Base-by-base conservation (phyloP, 371 early-diverging fungal genomes). In the Mortierella sp. region DNA sequence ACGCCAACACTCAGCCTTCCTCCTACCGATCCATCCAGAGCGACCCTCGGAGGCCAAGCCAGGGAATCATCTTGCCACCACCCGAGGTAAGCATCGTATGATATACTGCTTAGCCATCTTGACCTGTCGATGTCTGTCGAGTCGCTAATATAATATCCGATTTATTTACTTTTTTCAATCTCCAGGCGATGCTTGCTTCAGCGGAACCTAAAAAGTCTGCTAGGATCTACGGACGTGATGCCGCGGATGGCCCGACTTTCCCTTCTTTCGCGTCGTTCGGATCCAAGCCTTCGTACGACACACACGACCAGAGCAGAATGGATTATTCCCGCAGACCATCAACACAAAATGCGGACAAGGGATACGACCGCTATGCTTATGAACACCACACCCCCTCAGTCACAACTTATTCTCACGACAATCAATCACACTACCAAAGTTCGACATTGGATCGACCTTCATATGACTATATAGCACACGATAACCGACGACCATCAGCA, bases 221-320 rank as follows among this genome's bases (percentile, higher is more conserved):
- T n/a, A 53, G 83, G 9, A 66, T 82, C 41, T 82, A 82, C 26
- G 79, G 80, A 29, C 66, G 76, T 34, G 80, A 80, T 52, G 85
- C 80, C 14, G 85, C 80, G 24, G 80, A 85, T 50, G 50, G 48
- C 22, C 76, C 75, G 16, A 22, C 66, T 4, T 26, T 67, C 11
- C 71, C 77, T 0, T 71, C 79, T 2, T 73, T 66, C 26, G 71
- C 79, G 19, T 66, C 77, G 2, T 73, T 64, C 26, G 68, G 69
- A 0, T 45, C 80, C 14, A 64, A 55, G 39, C 76, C 80, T 24
- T 40, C 76, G 10, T 76, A 80, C 10, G 66, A 69, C 29, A 68
- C 68, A 14, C 70, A 73, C 11, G 80, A 75, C 29, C 73, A 66
- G 19, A 31, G 8, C 4, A 74, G 74, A 52, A 26, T 31, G 7